A percentile compares a stretch with the other conserved stretches of the same genome.
These are phyloP conservation scores for Chrysanthemum lavandulifolium DNA, from an alignment of 129 eudicot species.

Conservation along the genomic window DNA sequence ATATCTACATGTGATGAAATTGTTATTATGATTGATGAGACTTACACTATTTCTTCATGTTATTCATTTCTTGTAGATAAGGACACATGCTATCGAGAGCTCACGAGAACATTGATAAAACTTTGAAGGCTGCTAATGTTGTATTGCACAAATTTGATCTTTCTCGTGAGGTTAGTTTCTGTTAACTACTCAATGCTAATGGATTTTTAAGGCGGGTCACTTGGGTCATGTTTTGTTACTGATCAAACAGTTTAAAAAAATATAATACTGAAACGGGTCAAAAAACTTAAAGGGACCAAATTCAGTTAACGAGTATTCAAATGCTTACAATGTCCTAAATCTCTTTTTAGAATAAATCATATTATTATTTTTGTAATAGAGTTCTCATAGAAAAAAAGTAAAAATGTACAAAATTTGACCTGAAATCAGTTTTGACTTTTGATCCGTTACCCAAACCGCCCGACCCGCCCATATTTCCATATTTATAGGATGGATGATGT, in stretches of 20 bases:
- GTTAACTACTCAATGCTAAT: conserved; percentile 14
- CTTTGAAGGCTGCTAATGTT: conserved; percentile 91
- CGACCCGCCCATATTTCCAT: neutral
- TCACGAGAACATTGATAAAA: conserved; percentile 91
- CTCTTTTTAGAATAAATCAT: neutral
- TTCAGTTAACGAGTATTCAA: neutral
- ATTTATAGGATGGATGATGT: neutral
- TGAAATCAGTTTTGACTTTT: neutral
- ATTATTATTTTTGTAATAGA: neutral
- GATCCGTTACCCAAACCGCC: neutral
- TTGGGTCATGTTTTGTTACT: no score
- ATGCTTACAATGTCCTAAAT: conserved; percentile 5
- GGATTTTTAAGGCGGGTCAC: neutral
- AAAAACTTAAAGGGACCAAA: neutral
- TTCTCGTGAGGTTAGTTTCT: conserved; percentile 69
- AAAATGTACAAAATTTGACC: neutral
- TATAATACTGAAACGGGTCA: neutral
- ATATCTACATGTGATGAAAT: no score
- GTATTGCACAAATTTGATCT: conserved; percentile 76
- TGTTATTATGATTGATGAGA: no score
- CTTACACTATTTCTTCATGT: neutral
- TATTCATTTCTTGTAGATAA: conserved; percentile 44
- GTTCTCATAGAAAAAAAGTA: neutral
- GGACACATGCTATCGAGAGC: conserved; percentile 96
- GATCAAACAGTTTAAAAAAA: neutral